Conservation (phyloP, 192 early-diverging fungal species). For the Funneliformis geosporum region DNA sequence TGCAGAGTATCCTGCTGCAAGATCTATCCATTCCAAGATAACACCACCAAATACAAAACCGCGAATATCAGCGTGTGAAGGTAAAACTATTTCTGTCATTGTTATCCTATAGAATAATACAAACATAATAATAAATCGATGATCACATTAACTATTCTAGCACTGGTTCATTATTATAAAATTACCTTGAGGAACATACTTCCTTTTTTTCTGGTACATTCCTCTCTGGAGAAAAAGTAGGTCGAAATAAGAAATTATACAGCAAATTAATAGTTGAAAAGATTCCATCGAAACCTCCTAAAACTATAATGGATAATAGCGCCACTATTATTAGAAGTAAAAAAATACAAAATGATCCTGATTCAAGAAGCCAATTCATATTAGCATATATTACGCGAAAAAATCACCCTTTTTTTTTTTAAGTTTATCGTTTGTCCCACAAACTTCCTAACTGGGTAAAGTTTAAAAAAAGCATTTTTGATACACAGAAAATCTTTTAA, state of each 20-base stretch:
- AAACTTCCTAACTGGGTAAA: no score
- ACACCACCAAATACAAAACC: constrained; percentile 55
- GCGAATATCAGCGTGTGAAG: constrained; percentile 51
- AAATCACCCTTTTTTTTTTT: no score
- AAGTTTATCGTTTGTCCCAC: no score
- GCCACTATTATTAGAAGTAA: not conserved
- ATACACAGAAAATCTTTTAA: no score
- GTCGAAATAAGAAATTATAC: not conserved
- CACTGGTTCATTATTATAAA: not conserved
- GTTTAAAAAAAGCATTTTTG: no score
- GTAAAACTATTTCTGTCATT: constrained; percentile 57
- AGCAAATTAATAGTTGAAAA: not conserved
- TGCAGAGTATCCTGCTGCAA: constrained; percentile 64
- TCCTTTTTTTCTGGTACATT: not conserved
- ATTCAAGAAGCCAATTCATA: no score
- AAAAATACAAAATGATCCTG: no score
- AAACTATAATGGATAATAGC: not conserved
- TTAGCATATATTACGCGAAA: no score
- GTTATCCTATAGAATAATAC: constrained; percentile 45
- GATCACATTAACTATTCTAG: not conserved
- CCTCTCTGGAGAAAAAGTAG: not conserved
- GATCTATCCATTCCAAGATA: constrained; percentile 70
- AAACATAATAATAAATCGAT: not conserved
- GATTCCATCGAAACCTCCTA: not conserved
- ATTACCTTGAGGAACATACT: not conserved